A percentile compares a stretch with the other conserved stretches of the same genome.
Conservation (phyloP, 345 rosid genomes). For the Melastoma malabathricum region DNA sequence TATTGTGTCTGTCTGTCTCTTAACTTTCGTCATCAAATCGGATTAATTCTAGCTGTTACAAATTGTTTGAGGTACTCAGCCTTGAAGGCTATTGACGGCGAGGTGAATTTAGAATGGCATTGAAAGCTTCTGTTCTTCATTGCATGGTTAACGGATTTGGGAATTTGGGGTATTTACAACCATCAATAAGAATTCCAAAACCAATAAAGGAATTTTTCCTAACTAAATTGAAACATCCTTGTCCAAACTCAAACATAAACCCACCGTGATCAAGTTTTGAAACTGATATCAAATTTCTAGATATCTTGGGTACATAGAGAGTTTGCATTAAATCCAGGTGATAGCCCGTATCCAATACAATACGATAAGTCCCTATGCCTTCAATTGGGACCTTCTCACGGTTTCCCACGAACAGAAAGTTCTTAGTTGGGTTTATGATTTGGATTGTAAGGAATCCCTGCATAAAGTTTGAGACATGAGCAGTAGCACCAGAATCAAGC, state of each 20-base stretch:
- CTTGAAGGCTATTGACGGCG: too few relatives aligned
- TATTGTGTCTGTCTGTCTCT: too few relatives aligned
- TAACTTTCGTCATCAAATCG: too few relatives aligned
- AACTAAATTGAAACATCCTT: constrained; percentile 6
- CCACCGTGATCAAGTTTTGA: constrained; percentile 7
- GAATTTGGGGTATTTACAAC: too few relatives aligned
- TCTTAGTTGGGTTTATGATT: constrained; percentile 9
- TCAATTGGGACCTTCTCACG: constrained; percentile 2
- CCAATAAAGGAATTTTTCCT: constrained; percentile 3
- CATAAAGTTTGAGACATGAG: constrained; percentile 9
- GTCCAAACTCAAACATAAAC: constrained; percentile 8
- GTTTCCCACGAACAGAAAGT: constrained; percentile 5
- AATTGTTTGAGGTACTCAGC: too few relatives aligned
- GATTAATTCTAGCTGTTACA: too few relatives aligned
- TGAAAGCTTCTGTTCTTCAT: too few relatives aligned
- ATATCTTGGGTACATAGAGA: constrained; percentile 4
- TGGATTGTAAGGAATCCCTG: constrained; percentile 13
- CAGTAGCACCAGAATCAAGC: constrained; percentile 1
- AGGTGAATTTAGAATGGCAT: too few relatives aligned
- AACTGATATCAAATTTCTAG: constrained; percentile 5
- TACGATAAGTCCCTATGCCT: constrained; percentile 5
- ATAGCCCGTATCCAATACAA: constrained; percentile 1
- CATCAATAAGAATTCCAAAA: constrained; percentile 3
- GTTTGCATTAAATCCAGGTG: constrained; percentile 5
- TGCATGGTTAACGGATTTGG: too few relatives aligned